Base-by-base conservation (phyloP, 2,329 filamentous ascomycete genomes). In the Colletotrichum sp. region DNA sequence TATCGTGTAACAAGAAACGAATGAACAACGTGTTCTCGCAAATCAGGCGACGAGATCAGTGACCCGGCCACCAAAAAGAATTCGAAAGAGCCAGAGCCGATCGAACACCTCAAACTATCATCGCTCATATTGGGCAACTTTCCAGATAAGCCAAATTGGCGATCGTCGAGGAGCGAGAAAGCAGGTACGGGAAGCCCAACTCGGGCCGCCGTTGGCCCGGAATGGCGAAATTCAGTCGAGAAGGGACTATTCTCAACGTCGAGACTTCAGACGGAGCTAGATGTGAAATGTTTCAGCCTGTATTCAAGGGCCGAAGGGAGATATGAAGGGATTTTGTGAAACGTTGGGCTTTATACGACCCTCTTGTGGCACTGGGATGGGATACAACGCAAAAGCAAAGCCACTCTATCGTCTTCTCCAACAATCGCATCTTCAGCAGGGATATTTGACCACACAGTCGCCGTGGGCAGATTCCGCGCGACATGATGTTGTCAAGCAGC, bases 61-160 rank as follows among this genome's bases (percentile, higher is more conserved):
- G n/a, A 21, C 5, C 10, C 0, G 43, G n/a, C 3, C 43, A 21
- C 12, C 43, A 52, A 12, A 43, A 43, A 18, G 18, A 12, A n/a
- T 0, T 0, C 38, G 3, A n/a, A 3, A 48, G 38, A 48, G 10
- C 38, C 9, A 48, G 18, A 12, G 38, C 38, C 38, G 0, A 4
- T 48, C 3, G 18, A 12, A 0, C 18, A 0, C 18, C 0, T 48
- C 38, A n/a, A 48, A n/a, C 3, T 1, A 7, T n/a, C 38, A 48
- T 48, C 38, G 38, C 38, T 43, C 9, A 43, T 0, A 43, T 43
- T 43, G 18, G 38, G 38, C 38, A 43, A 12, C n/a, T 52, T 52
- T 24, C n/a, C 10, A 21, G 43, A 13, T 21, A 4, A 4, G 0
- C 10, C 4, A 21, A 1, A 0, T 13, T 21, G 5, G 10, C 1